Evolutionary conservation across 2,329 filamentous ascomycete genomes (phyloP), one percentile per base, ranked within the genome.

Genomic region (Cercospora brassicicola): DNA sequence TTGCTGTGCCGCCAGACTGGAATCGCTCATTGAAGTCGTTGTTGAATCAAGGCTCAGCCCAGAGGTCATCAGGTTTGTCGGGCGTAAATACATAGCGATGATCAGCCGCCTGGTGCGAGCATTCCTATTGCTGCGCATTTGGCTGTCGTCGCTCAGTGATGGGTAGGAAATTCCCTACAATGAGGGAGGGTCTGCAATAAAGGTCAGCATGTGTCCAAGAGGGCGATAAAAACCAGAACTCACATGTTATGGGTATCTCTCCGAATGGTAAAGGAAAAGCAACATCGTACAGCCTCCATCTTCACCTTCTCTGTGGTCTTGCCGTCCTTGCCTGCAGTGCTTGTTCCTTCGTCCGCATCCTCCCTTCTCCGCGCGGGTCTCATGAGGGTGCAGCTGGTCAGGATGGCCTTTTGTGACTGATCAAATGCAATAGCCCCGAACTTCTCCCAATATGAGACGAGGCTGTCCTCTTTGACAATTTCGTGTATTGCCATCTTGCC

Each of bases 361-460:
- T 59, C 51, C 33, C 53, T 64, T 53, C 51, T 45, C 8, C 51
- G 33, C 89, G 63, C 87, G 3, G 92, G 94, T 73, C 89, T 94
- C 80, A 97, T 97, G 69, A 99, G 82, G 10, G 92, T 91, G 78
- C 95, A 99, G 72, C 92, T 94, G 23, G 95, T 99, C 73, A 99
- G 84, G 76, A 99, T 92, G 23, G 94, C 96, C 79, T 99, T 97
- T 78, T 98, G 95, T 9, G 88, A 90, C 66, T 90, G 89, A 77
- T 99, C 95, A 80, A 99, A 99, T 9, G 95, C 96, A 75, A 99
- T 98, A 4, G 93, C 94, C 61, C 94, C 94, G 77, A 99, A 99
- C 76, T 99, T 97, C 81, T 99, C 95, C 95, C 95, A 99, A 77
- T 99, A 99, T 75, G 92, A 92, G 64, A 98, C 95, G 69, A 97